Evolutionary conservation across 371 early-diverging fungal species (phyloP).

Genomic region (Nosema muscidifuracis): DNA sequence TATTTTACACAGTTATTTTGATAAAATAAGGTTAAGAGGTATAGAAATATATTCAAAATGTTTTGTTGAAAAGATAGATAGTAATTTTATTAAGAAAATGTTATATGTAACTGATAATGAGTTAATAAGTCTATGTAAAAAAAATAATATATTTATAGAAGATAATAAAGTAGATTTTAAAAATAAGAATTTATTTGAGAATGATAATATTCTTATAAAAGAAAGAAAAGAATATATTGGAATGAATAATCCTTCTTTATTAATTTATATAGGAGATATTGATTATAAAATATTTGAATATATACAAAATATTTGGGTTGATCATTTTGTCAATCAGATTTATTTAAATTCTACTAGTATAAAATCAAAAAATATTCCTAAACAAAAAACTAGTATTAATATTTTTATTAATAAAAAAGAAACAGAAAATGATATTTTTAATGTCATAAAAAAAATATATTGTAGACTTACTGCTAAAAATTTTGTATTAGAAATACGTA

Average conservation of each 20-base stretch:
- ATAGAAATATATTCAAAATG: constrained; percentile 4
- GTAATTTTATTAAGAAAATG: not conserved
- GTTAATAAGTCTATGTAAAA: constrained; percentile 9
- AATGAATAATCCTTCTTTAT: not conserved
- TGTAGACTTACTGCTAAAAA: not conserved
- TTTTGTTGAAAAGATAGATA: constrained; percentile 20
- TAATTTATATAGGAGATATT: constrained; percentile 6
- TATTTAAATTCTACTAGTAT: not conserved
- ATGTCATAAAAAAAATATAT: not conserved
- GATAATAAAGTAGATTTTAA: not conserved
- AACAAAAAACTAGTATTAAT: not conserved
- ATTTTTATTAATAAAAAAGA: not conserved
- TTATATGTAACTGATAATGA: not conserved
- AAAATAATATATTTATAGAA: not conserved
- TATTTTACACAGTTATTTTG: constrained; percentile 18
- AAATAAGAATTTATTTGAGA: constrained; percentile 14
- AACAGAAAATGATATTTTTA: not conserved
- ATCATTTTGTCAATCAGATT: not conserved
- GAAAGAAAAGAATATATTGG: not conserved
- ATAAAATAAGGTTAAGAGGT: constrained; percentile 2
- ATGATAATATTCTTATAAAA: constrained; percentile 7
- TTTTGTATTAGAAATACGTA: not conserved
- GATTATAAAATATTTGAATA: not conserved
- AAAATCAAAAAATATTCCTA: not conserved
- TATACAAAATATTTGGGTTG: not conserved